Evolutionary conservation across 352 stramenopile genomes (phyloP), one percentile per base, ranked within the genome.

Genomic region (Salisapilia sapeloensis): DNA sequence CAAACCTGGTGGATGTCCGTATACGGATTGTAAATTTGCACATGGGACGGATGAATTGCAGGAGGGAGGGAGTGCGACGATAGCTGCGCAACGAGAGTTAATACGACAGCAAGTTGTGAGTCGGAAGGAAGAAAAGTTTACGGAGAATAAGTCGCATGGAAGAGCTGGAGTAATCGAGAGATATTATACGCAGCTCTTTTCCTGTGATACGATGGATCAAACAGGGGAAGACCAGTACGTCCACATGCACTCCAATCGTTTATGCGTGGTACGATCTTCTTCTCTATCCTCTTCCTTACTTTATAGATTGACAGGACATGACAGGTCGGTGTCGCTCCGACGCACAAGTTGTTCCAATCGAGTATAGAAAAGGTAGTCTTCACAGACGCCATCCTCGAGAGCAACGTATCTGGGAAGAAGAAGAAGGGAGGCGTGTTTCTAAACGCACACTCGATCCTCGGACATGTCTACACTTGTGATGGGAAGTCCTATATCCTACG

Each of bases 181-280:
- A 28, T 90, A 90, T 55, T 90, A 90, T 48, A 90, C 71, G 21
- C 49, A 85, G 44, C 52, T 90, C 35, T 90, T 83, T 26, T 71
- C 65, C 24, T 81, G 66, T 37, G 69, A 90, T 46, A 72, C 61
- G 17, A 84, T 76, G 60, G 56, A 56, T 40, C 69, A 71, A 33
- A 33, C 46, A 6, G 37, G 46, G 38, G 64, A 90, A 40, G 75
- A 90, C 44, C 71, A 87, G 35, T 87, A 80, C 49, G 69, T 90
- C 37, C 71, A 90, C 53, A 90, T 90, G 75, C 75, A 90, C 56
- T 86, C 75, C 26, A 90, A 90, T 38, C 70, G 75, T 4, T 54
- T 87, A n/a, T 85, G 75, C 38, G 67, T 90, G 16, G 65, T 70
- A 28, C 32, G 38, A 24, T 14, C 8, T 15, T 18, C 25, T 15